phyloP scores from a whole-genome alignment of 257 asterid genomes.

The Gynochthodes officinalis region DNA sequence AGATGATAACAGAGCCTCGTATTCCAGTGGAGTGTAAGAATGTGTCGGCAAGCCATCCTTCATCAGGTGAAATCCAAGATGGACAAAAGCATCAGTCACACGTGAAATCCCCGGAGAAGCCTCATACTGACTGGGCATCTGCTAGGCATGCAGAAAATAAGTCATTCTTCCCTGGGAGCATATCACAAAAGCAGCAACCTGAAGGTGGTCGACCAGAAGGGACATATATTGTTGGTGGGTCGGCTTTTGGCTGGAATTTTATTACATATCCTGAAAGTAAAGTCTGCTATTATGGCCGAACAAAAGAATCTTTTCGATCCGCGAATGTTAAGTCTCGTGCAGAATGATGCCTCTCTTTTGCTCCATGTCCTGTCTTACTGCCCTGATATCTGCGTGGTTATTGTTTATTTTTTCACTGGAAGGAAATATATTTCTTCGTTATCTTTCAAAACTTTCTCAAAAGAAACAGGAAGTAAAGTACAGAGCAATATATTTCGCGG shows the following conservation, averaged over 20 bases:
- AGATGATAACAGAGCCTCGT: constrained; percentile 35
- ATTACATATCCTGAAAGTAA: constrained; percentile 41
- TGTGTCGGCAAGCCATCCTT: constrained; percentile 12
- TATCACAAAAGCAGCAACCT: constrained; percentile 22
- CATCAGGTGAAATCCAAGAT: constrained; percentile 21
- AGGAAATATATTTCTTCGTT: too few relatives aligned
- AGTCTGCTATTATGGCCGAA: constrained; percentile 54
- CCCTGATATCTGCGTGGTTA: neutral
- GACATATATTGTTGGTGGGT: constrained; percentile 59
- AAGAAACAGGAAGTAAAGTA: too few relatives aligned
- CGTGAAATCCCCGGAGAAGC: constrained; percentile 24
- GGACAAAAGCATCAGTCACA: constrained; percentile 35
- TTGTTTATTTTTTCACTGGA: too few relatives aligned
- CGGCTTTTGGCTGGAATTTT: constrained; percentile 92
- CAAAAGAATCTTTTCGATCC: constrained; percentile 61
- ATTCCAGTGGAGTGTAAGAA: constrained; percentile 39
- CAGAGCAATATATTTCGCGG: too few relatives aligned
- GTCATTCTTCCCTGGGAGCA: constrained; percentile 4
- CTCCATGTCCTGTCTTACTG: neutral
- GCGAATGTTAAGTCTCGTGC: constrained; percentile 34
- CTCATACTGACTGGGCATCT: constrained; percentile 22
- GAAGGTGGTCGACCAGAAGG: constrained; percentile 32
- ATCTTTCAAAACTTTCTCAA: too few relatives aligned
- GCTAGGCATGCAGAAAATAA: constrained; percentile 24
- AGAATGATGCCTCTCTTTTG: constrained; percentile 12